Evolutionary conservation across 768 basidiomycete genomes (phyloP), one percentile per base, ranked within the genome.

Genomic region (Gloeopeniophorella convolvens): DNA sequence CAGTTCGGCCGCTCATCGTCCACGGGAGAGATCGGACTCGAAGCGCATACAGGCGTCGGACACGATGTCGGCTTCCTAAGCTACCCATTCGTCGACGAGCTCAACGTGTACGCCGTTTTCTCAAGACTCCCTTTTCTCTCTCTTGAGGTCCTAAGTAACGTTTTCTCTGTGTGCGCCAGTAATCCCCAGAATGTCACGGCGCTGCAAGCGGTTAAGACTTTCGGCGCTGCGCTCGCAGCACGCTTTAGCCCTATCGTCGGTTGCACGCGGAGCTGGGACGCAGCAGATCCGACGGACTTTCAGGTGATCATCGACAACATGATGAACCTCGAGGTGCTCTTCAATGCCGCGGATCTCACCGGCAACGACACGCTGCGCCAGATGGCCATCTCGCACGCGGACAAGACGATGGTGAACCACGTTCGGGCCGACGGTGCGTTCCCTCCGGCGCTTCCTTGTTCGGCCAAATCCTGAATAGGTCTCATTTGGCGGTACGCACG

Each of bases 271-370:
- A 82, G 80, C 62, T 85, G 82, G 82, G 77, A 83, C 57, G 63
- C 76, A 1, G 39, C 73, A 2, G 76, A 81, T 59, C 76, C 81
- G 5, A 78, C 76, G 2, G 71, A 78, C 55, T 85, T 85, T 61
- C 70, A 72, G 61, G 83, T 85, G 42, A 84, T 86, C 62, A 84
- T 85, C 39, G 83, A 86, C 67, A 85, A 83, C 61, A 83, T 86
- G 83, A 84, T 87, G 81, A 86, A 82, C 58, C 73, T 87, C 16
- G 82, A 85, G 51, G 67, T 70, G 21, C 30, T 55, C 12, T 50
- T 23, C 40, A 1, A 3, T 12, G 30, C 42, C 5, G 77, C 71
- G 34, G 66, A 66, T n/a, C 65, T 85, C 20, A 85, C 80, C 0
- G 74, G 77, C 2, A 84, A 85, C 56, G 58, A 70, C 5, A 83